These are phyloP conservation scores for Trypanosoma caninum DNA, from an alignment of 208 protist genomes.

Conservation along the genomic window DNA sequence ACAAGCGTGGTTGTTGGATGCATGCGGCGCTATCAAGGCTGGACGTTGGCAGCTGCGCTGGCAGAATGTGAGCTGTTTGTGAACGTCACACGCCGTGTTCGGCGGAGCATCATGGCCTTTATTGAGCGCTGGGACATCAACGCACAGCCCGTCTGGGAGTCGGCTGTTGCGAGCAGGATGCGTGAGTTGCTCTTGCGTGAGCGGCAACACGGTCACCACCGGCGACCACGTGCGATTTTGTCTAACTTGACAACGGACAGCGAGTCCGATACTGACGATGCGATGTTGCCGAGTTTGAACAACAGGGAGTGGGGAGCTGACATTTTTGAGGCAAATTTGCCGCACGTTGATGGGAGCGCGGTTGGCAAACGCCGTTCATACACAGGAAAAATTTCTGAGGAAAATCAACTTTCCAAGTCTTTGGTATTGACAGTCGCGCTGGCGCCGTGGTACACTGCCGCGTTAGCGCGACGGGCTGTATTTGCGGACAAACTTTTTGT, in stretches of 20 bases:
- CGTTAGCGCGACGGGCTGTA: constrained; percentile 18
- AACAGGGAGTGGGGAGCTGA: not conserved
- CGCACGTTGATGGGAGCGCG: not conserved
- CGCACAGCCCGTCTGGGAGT: constrained; percentile 47
- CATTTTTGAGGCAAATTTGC: not conserved
- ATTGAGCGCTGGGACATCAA: constrained; percentile 64
- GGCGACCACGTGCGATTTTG: not conserved
- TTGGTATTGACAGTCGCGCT: constrained; percentile 19
- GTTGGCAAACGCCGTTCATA: not conserved
- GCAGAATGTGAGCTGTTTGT: constrained; percentile 83
- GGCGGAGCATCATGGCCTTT: constrained; percentile 56
- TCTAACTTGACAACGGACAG: not conserved
- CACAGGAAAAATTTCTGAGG: constrained; percentile 7
- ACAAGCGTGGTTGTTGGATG: constrained; percentile 86
- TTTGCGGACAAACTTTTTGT: constrained; percentile 3
- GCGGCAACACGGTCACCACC: constrained; percentile 8
- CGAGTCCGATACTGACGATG: constrained; percentile 17
- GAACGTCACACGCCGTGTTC: constrained; percentile 34
- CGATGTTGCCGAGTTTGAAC: not conserved
- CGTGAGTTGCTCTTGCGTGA: constrained; percentile 22
- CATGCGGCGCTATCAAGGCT: constrained; percentile 82
- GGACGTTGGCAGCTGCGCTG: constrained; percentile 71
- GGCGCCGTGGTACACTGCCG: constrained; percentile 59
- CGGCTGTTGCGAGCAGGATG: constrained; percentile 36
- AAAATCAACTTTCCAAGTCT: not conserved